A percentile compares a stretch with the other conserved stretches of the same genome.
Conservation (phyloP, 306 rosid species). For the apple (Malus domestica) region ASM211411v1 NC_041794.1:25385501-25386000, state of each 20-base stretch:
- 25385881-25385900: background rate
- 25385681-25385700: background rate
- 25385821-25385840: background rate
- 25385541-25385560: too few species aligned
- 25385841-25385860: background rate
- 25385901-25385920: background rate
- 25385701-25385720: background rate
- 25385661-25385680: background rate
- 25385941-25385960: background rate
- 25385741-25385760: background rate
- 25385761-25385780: background rate
- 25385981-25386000: background rate
- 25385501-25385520: too few species aligned
- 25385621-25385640: background rate
- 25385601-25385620: background rate
- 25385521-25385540: too few species aligned
- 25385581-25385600: background rate
- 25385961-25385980: background rate
- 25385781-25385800: background rate
- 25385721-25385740: background rate
- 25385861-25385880: background rate
- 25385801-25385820: background rate
- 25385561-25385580: background rate
- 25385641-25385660: background rate
- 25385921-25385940: background rate